These are phyloP conservation scores for Coemansia interrupta DNA, from an alignment of 192 early-diverging fungal species.

Conservation along the genomic window DNA sequence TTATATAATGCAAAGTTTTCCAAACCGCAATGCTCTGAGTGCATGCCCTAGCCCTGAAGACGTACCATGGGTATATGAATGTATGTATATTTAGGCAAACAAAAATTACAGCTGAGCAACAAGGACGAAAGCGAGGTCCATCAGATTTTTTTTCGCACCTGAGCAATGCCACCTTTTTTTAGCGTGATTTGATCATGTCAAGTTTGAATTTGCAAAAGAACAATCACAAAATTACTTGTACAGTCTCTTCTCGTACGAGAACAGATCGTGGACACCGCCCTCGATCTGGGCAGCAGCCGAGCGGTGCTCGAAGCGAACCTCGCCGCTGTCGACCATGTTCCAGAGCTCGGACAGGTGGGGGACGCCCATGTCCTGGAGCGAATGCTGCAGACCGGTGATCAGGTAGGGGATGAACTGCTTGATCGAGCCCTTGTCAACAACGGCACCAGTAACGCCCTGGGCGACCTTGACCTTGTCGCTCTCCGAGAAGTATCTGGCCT, in stretches of 20 bases:
- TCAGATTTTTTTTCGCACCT: not conserved
- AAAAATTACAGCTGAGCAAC: not conserved
- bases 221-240: conserved; percentile 42
- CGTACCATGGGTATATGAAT: not conserved
- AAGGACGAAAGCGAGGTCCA: not conserved
- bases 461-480: conserved; percentile 98
- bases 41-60: not conserved
- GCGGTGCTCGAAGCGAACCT: conserved; percentile 90
- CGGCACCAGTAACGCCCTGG: conserved; percentile 94
- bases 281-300: conserved; percentile 93
- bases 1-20: not conserved
- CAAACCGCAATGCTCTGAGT: not conserved
- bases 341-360: conserved; percentile 64
- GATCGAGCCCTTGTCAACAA: conserved; percentile 96
- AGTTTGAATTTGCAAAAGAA: not conserved
- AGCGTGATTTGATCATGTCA: not conserved
- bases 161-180: not conserved
- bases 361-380: conserved; percentile 94
- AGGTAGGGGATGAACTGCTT: conserved; percentile 92
- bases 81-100: not conserved
- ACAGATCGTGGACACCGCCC: conserved; percentile 91
- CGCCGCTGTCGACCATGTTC: conserved; percentile 63
- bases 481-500: conserved; percentile 94
- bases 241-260: conserved; percentile 78
- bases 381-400: conserved; percentile 91